A percentile compares a stretch with the other conserved stretches of the same genome.
phyloP scores from a whole-genome alignment of 129 eudicot genomes.

The Logfia minima region DNA sequence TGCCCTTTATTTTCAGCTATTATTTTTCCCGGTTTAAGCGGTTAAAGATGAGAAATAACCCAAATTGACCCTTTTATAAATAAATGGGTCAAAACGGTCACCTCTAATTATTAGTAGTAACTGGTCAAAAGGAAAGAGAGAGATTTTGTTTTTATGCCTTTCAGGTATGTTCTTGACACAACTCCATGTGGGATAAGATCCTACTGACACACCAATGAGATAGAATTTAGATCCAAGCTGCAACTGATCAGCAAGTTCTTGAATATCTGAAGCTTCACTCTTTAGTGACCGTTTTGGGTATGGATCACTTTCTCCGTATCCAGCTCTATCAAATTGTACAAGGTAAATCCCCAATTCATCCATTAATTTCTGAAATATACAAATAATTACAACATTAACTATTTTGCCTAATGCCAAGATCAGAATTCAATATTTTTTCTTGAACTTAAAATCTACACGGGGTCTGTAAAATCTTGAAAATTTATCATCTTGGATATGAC shows the following conservation, averaged over 20 bases:
- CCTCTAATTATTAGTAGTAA: background rate
- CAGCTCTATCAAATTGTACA: conserved; percentile 84
- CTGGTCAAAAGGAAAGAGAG: conserved; percentile 8
- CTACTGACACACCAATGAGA: conserved; percentile 80
- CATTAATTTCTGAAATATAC: conserved; percentile 59
- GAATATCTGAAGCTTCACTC: conserved; percentile 83
- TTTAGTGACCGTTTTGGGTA: conserved; percentile 70
- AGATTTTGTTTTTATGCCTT: conserved; percentile 47
- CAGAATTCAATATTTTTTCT: background rate
- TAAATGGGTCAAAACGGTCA: conserved; percentile 8
- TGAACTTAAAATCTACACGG: conserved; percentile 21
- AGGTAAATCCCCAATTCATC: conserved; percentile 69
- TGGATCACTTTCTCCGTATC: conserved; percentile 98
- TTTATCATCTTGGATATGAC: background rate
- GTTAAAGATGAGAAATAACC: background rate
- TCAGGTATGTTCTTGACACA: conserved; percentile 81
- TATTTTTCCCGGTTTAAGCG: background rate
- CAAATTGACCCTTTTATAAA: background rate
- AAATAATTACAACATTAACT: background rate
- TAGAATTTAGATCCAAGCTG: conserved; percentile 75
- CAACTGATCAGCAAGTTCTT: conserved; percentile 90
- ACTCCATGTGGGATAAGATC: conserved; percentile 84
- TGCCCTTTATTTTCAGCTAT: background rate
- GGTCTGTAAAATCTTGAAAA: conserved; percentile 1
- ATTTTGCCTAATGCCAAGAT: background rate